Percentiles rank a stretch among this genome's conserved stretches.
Evolutionary conservation across 805 yeast species (phyloP).

Genomic region (Danielia reshetovae): DNA sequence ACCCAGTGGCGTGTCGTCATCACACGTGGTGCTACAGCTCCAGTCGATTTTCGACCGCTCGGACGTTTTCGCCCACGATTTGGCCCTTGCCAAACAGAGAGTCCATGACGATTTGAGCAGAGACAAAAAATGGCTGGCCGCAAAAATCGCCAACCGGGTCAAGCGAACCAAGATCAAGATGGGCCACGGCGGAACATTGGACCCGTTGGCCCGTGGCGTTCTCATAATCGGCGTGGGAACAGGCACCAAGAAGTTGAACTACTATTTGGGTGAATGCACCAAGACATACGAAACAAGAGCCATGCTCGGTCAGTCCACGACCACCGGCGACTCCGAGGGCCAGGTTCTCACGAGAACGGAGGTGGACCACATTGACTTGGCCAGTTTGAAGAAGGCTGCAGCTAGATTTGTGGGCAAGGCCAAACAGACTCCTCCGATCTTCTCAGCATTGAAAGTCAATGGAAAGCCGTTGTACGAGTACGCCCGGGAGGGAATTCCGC

Average conservation of each 20-base stretch:
- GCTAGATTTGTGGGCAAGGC: slow-evolving; percentile 74
- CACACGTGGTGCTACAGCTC: slow-evolving; percentile 63
- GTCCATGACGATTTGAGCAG: slow-evolving; percentile 38
- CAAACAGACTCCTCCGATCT: slow-evolving; percentile 91
- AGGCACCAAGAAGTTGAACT: slow-evolving; percentile 80
- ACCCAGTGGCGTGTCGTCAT: slow-evolving; percentile 81
- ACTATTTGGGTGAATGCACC: slow-evolving; percentile 66
- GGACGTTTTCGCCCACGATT: slow-evolving; percentile 49
- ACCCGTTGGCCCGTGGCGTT: slow-evolving; percentile 94
- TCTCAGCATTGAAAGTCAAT: slow-evolving; percentile 88
- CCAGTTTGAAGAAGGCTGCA: slow-evolving; percentile 46
- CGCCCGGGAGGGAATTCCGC: slow-evolving; percentile 81
- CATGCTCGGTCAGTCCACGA: slow-evolving; percentile 82
- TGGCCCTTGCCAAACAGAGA: slow-evolving; percentile 46
- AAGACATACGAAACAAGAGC: slow-evolving; percentile 85
- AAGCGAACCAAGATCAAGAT: slow-evolving; percentile 67
- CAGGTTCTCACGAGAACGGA: slow-evolving; percentile 60
- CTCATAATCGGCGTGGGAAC: slow-evolving; percentile 85
- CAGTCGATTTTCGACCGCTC: slow-evolving; percentile 63
- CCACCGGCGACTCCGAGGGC: slow-evolving; percentile 93
- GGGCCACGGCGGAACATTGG: slow-evolving; percentile 98
- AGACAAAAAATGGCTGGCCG: slow-evolving; percentile 39
- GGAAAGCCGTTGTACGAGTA: slow-evolving; percentile 94
- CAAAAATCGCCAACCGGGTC: slow-evolving; percentile 49
- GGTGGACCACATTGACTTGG: slow-evolving; percentile 53